A percentile compares a stretch with the other conserved stretches of the same genome.
Evolutionary conservation across 176 grass and related monocot genomes (phyloP).

Genomic region (Tillandsia leiboldiana): DNA sequence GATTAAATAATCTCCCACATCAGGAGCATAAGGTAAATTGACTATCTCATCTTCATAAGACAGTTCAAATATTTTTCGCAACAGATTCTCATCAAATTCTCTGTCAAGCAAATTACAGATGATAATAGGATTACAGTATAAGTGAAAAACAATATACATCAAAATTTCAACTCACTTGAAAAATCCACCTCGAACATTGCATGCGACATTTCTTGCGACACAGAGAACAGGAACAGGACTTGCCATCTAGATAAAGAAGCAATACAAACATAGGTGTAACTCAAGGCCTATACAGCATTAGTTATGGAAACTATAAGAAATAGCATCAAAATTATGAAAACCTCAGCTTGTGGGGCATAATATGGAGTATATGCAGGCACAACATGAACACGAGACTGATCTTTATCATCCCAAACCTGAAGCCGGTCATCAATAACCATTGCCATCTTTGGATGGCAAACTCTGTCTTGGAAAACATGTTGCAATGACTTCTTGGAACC

Average conservation of each 20-base stretch:
- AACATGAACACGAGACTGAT: constrained; percentile 95
- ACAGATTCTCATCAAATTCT: constrained; percentile 88
- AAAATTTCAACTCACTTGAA: constrained; percentile 58
- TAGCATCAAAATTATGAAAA: constrained; percentile 18
- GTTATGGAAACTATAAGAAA: constrained; percentile 9
- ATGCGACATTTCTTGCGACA: constrained; percentile 97
- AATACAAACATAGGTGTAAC: constrained; percentile 15
- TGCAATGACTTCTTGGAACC: constrained; percentile 73
- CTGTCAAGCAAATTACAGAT: constrained; percentile 18
- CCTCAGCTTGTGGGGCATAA: constrained; percentile 93
- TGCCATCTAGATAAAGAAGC: constrained; percentile 49
- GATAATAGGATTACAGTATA: background rate
- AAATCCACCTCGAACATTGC: constrained; percentile 93
- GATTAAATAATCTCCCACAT: constrained; percentile 81
- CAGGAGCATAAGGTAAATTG: constrained; percentile 87
- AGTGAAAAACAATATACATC: background rate
- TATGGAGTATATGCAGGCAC: constrained; percentile 89
- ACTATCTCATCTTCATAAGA: constrained; percentile 73
- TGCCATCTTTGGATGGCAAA: constrained; percentile 95
- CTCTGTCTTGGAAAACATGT: constrained; percentile 74
- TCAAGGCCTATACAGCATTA: constrained; percentile 11
- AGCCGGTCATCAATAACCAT: constrained; percentile 99
- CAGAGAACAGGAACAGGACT: constrained; percentile 82
- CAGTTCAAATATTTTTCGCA: constrained; percentile 73
- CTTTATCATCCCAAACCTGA: constrained; percentile 92